Percentiles rank a stretch among this genome's conserved stretches.
Evolutionary conservation across 352 stramenopile species (phyloP).

Genomic region (Phytopythium chamaehyphon): DNA sequence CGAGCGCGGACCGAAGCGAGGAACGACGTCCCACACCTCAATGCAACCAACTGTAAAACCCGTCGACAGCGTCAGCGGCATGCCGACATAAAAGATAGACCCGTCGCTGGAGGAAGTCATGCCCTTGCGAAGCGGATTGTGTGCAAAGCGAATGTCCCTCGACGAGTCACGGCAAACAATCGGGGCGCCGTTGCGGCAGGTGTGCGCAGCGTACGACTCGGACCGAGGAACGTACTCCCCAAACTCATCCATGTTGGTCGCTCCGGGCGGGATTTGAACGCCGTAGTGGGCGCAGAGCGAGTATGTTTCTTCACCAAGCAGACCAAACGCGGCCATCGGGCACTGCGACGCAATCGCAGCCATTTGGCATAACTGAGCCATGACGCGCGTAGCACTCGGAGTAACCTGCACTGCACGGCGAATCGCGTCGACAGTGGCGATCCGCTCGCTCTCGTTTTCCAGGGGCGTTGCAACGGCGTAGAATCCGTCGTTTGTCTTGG

Average conservation of each 20-base stretch:
- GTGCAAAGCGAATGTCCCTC: constrained; percentile 59
- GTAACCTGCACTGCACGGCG: constrained; percentile 36
- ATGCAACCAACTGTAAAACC: constrained; percentile 65
- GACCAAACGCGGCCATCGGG: constrained; percentile 58
- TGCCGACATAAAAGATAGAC: constrained; percentile 73
- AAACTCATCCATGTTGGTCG: not conserved
- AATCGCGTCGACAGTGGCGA: constrained; percentile 41
- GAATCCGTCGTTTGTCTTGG: constrained; percentile 15
- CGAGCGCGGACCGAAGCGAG: constrained; percentile 26
- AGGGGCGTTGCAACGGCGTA: constrained; percentile 41
- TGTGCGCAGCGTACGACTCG: constrained; percentile 58
- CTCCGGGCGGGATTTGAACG: constrained; percentile 1
- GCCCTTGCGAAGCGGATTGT: constrained; percentile 45
- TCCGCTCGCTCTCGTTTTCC: constrained; percentile 54
- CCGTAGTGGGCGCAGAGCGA: constrained; percentile 49
- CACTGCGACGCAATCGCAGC: constrained; percentile 67
- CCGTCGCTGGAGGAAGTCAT: constrained; percentile 26
- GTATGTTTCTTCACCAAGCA: constrained; percentile 59
- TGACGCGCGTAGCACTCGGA: constrained; percentile 33
- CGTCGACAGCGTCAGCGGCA: constrained; percentile 67
- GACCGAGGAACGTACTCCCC: constrained; percentile 25
- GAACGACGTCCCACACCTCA: constrained; percentile 59
- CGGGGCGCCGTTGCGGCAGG: constrained; percentile 50
- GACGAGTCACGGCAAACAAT: constrained; percentile 67
- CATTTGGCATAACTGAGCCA: constrained; percentile 75